Percentiles rank a stretch among this genome's conserved stretches.
Conservation (phyloP, 169 alveolate genomes). For the Theileria equi region DNA sequence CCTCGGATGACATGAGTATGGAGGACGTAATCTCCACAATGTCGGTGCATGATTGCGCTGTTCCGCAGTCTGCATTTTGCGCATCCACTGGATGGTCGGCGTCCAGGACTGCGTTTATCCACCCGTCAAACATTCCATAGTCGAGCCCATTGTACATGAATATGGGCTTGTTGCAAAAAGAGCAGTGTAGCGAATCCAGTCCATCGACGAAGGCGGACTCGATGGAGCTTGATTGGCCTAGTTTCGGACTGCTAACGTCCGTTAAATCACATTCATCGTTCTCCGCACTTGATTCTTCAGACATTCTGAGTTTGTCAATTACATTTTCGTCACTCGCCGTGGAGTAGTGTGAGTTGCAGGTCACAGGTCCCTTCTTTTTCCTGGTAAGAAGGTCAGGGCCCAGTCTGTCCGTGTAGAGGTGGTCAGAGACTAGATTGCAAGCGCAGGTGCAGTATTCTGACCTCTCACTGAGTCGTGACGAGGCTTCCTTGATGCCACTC, state of each 20-base stretch:
- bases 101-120: conserved; percentile 8
- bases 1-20: conserved; percentile 39
- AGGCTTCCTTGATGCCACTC: too few species aligned
- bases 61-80: too few species aligned
- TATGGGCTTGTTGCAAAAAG: conserved; percentile 19
- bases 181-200: conserved; percentile 21
- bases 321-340: background rate
- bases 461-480: too few species aligned
- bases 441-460: conserved; percentile 13
- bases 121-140: conserved; percentile 16
- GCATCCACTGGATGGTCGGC: too few species aligned
- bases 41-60: background rate
- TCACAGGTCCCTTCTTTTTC: too few species aligned
- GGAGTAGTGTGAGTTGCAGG: background rate
- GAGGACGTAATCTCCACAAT: conserved; percentile 41
- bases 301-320: background rate
- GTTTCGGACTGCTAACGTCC: background rate
- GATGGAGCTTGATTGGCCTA: background rate
- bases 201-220: background rate
- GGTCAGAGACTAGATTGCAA: conserved; percentile 1
- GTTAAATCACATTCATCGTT: background rate
- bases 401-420: background rate
- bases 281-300: background rate
- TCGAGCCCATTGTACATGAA: conserved; percentile 22
- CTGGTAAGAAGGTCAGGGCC: too few species aligned